Base-by-base conservation (phyloP, 805 yeast species). In the Huiozyma naganishii region DNA sequence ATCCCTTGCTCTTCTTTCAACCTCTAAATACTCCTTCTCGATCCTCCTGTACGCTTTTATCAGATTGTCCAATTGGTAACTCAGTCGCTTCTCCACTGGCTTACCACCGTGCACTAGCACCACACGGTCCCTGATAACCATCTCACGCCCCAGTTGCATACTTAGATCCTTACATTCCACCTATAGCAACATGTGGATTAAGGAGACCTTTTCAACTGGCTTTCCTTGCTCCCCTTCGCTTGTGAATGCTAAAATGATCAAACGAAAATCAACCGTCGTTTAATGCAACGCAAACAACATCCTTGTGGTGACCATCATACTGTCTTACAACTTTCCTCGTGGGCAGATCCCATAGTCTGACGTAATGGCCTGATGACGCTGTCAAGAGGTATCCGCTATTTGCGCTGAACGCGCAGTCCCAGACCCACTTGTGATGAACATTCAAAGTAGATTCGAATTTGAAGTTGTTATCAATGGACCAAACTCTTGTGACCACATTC, bases 381-480 rank as follows among this genome's bases (percentile, higher is more conserved):
- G 98, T 92, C 3, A 92, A 97, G 46, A 92, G 67, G 58, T 92
- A 92, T 0, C 98, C 97, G 48, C 94, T 82, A 58, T 92, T 98
- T 0, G 98, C 98, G 65, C 95, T 83, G 60, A 92, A 92, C 0
- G 97, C 96, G 66, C 97, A 90, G 65, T 92, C 98, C 98, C 98
- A 92, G 3, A 92, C 98, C 98, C 98, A 92, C 43, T 97, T 70
- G 64, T 90, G 97, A 58, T 92, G 98, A 4, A 95, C 95, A 52
- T 83, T 81, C n/a, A 90, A 69, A 0, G 92, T 83, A 0, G 95
- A 85, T 58, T 92, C 97, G 51, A 88, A 66, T 35, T 74, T 73
- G 52, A 88, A 90, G 45, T 79, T 77, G 48, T 81, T 82, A 2
- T 92, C 87, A 10, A 87, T 77, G 11, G 74, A 71, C 97, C 98